phyloP scores from a whole-genome alignment of 78 protist species.

The Pigoraptor vietnamica region DNA sequence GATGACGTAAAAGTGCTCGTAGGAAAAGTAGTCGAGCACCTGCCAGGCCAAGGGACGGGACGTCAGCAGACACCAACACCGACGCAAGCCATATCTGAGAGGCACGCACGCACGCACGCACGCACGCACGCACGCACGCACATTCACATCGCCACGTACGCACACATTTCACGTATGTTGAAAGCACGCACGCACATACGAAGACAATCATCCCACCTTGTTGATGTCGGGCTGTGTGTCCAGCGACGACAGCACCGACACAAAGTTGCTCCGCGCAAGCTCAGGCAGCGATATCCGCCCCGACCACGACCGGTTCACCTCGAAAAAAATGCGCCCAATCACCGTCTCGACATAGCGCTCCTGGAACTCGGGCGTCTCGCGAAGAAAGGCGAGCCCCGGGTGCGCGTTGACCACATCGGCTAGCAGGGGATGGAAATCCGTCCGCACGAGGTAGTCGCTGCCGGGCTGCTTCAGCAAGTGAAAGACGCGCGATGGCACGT shows the following conservation, averaged over 20 bases:
- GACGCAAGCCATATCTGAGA: too few relatives aligned
- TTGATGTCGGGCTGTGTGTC: slow-evolving; percentile 80
- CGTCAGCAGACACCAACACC: too few relatives aligned
- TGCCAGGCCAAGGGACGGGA: too few relatives aligned
- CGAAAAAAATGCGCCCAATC: slow-evolving; percentile 67
- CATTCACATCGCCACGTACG: background rate
- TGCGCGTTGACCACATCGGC: slow-evolving; percentile 44
- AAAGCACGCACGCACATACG: background rate
- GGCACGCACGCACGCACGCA: background rate
- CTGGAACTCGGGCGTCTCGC: slow-evolving; percentile 76
- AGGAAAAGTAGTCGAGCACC: slow-evolving; percentile 54
- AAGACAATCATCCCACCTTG: too few relatives aligned
- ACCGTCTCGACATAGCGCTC: slow-evolving; percentile 75
- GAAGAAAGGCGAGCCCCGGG: slow-evolving; percentile 80
- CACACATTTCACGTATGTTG: background rate
- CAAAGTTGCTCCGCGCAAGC: slow-evolving; percentile 35
- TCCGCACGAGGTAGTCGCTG: background rate
- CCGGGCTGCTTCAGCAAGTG: background rate
- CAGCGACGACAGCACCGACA: slow-evolving; percentile 21
- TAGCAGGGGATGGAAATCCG: background rate
- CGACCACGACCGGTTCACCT: slow-evolving; percentile 30
- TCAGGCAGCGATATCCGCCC: slow-evolving; percentile 58
- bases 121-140: background rate
- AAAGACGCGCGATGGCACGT: background rate
- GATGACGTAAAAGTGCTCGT: slow-evolving; percentile 93